phyloP scores from a whole-genome alignment of 768 basidiomycete species.

The Phylloporus scabripes region DNA sequence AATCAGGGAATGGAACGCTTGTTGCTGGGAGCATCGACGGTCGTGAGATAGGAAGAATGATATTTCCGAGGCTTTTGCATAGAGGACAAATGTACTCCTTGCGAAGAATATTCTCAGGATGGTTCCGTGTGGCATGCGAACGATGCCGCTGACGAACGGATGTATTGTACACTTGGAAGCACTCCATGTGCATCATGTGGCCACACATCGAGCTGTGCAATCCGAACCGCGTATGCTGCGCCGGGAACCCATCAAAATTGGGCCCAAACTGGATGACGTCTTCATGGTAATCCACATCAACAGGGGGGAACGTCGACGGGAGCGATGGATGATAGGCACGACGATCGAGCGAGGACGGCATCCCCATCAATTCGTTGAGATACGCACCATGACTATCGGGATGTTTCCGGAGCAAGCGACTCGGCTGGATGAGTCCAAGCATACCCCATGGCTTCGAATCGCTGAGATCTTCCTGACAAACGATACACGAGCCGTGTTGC shows the following conservation, averaged over 20 bases:
- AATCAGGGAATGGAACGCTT: constrained; percentile 69
- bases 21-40: constrained; percentile 43
- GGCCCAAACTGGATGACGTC: constrained; percentile 40
- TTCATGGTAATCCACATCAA: constrained; percentile 20
- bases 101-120: constrained; percentile 90
- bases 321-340: constrained; percentile 18
- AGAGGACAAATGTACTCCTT: constrained; percentile 95
- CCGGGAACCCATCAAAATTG: constrained; percentile 71
- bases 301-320: constrained; percentile 34
- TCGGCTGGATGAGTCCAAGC: constrained; percentile 84
- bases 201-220: constrained; percentile 85
- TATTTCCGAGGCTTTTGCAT: constrained; percentile 94
- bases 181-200: constrained; percentile 95
- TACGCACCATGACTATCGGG: constrained; percentile 57
- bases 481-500: constrained; percentile 91
- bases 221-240: constrained; percentile 74
- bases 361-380: constrained; percentile 67
- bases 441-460: constrained; percentile 70
- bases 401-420: constrained; percentile 73
- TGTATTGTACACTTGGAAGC: constrained; percentile 84
- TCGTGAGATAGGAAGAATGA: constrained; percentile 76
- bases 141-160: constrained; percentile 87
- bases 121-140: constrained; percentile 84
- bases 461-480: constrained; percentile 93
- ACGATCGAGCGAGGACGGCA: constrained; percentile 64